Evolutionary conservation across 495 filamentous ascomycete genomes (phyloP).

Genomic region (Penicillium lagena): DNA sequence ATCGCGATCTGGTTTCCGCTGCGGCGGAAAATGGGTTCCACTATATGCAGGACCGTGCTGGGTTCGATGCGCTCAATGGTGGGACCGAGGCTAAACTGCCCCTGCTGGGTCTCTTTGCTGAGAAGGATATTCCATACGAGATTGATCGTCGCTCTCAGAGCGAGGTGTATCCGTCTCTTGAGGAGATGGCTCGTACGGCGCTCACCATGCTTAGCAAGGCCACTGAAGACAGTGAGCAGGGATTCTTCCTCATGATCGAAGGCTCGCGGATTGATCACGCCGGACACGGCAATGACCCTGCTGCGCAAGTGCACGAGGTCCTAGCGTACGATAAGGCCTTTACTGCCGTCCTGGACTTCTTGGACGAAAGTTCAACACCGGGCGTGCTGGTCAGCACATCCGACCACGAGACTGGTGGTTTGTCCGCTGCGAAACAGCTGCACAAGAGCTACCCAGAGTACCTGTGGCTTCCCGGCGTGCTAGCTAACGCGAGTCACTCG

Average conservation of each 20-base stretch:
- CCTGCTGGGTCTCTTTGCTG: conserved; percentile 79
- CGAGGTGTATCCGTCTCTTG: conserved; percentile 78
- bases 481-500: conserved; percentile 77
- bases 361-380: conserved; percentile 64
- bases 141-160: conserved; percentile 76
- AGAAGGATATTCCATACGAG: conserved; percentile 82
- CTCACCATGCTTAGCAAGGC: conserved; percentile 73
- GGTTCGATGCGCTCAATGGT: conserved; percentile 69
- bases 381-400: conserved; percentile 81
- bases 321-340: conserved; percentile 88
- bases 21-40: conserved; percentile 72
- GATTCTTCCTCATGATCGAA: conserved; percentile 98
- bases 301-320: conserved; percentile 91
- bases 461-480: conserved; percentile 75
- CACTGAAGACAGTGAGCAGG: conserved; percentile 77
- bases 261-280: conserved; percentile 95
- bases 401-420: conserved; percentile 92
- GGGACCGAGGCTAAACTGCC: conserved; percentile 74
- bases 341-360: conserved; percentile 72
- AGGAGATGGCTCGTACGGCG: conserved; percentile 86
- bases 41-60: conserved; percentile 63
- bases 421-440: conserved; percentile 72
- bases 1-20: conserved; percentile 58
- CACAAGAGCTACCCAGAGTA: conserved; percentile 66
- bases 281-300: conserved; percentile 91